Evolutionary conservation across 2,329 filamentous ascomycete species (phyloP).

Genomic region (Teratosphaeriaceae sp.): DNA sequence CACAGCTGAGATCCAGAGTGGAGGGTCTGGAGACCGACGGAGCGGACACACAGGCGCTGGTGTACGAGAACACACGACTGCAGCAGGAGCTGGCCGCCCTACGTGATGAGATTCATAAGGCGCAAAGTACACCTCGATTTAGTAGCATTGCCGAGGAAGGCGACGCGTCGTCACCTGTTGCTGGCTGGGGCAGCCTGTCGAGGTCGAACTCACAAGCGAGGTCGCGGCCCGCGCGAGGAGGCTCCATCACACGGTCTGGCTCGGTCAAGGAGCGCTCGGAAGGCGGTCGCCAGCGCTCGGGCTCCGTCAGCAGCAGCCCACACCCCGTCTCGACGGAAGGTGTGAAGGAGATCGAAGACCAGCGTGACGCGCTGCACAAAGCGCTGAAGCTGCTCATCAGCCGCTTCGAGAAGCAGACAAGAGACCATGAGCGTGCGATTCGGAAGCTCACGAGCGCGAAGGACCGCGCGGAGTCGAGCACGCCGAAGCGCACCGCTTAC

Average conservation of each 20-base stretch:
- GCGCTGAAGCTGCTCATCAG: slow-evolving; percentile 80
- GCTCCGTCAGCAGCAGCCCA: slow-evolving; percentile 31
- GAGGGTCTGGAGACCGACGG: slow-evolving; percentile 73
- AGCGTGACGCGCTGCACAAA: slow-evolving; percentile 84
- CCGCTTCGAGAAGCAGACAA: slow-evolving; percentile 77
- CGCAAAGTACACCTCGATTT: slow-evolving; percentile 40
- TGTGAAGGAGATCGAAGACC: slow-evolving; percentile 86
- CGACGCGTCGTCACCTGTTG: slow-evolving; percentile 25
- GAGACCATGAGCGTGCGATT: slow-evolving; percentile 76
- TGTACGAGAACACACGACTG: slow-evolving; percentile 76
- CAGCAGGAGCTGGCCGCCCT: slow-evolving; percentile 76
- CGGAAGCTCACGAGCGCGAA: slow-evolving; percentile 70
- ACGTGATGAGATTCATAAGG: slow-evolving; percentile 36
- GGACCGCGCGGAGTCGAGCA: slow-evolving; percentile 58
- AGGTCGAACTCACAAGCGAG: slow-evolving; percentile 55
- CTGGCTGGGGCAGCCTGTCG: slow-evolving; percentile 32
- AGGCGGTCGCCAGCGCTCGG: slow-evolving; percentile 36
- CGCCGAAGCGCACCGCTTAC: slow-evolving; percentile 70
- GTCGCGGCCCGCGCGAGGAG: slow-evolving; percentile 31
- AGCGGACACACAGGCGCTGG: slow-evolving; percentile 62
- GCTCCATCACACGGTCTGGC: slow-evolving; percentile 23
- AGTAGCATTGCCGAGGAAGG: slow-evolving; percentile 57
- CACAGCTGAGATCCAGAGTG: slow-evolving; percentile 66
- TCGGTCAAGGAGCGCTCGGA: slow-evolving; percentile 32
- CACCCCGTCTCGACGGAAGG: slow-evolving; percentile 52